Base-by-base conservation (phyloP, 2,329 filamentous ascomycete species). In the Alternaria longipes region DNA sequence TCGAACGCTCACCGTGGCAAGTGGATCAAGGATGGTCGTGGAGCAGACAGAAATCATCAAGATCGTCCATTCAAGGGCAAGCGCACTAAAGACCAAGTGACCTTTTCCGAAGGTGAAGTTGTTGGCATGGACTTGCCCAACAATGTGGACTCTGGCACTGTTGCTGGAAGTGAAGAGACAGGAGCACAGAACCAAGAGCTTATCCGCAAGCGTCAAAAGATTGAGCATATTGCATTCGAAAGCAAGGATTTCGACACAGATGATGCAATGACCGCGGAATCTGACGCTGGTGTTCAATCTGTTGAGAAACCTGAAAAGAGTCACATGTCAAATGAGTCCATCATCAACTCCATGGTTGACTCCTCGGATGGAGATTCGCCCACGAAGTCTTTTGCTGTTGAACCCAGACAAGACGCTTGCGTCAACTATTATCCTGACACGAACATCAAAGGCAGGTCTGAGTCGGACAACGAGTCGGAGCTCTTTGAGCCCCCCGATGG, bases 1-100 rank as follows among this genome's bases (percentile, higher is more conserved):
- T 64, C 64, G 4, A 66, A 66, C n/a, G 55, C 32, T 2, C 30
- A 60, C 26, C 61, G 64, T 12, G 53, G 47, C 38, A 26, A 36
- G 12, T 66, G 62, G 64, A 50, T 65, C 36, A 60, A 60, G 30
- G 30, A 36, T 16, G 62, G 62, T 11, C 52, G 64, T 18, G 44
- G 45, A 16, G 54, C 50, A 9, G 62, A 64, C 30, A 40, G 34
- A 14, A 28, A 42, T 7, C 57, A 64, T 12, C 60, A 40, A 34
- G 28, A 41, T 9, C 45, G 56, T n/a, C 4, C 32, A 6, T 16
- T 9, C 30, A 54, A 36, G 34, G 26, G 26, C 34, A 47, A 30
- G 44, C 46, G 46, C 22, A 50, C 18, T 14, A 24, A 22, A 32
- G 46, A 20, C 16, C 20, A 26, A n/a, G 20, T 38, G 46, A 16